Conservation (phyloP, 2,329 filamentous ascomycete species). For the Xylariaceae sp. region DNA sequence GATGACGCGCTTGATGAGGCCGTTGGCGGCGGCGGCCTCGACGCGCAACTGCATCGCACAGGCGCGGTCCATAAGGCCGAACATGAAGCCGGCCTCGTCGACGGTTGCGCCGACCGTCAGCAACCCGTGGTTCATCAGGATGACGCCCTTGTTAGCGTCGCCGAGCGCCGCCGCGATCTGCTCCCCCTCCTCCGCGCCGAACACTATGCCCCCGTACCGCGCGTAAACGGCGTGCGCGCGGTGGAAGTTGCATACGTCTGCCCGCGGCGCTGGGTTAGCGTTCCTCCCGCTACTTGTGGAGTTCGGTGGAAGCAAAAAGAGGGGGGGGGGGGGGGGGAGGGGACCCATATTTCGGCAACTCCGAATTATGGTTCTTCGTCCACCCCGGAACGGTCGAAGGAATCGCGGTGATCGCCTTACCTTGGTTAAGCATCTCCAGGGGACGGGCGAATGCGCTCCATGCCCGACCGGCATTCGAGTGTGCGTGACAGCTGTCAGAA, state of each 20-base stretch:
- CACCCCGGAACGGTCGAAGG: constrained; percentile 3
- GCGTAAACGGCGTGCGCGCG: constrained; percentile 67
- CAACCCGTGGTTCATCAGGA: constrained; percentile 73
- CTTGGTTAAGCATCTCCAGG: constrained; percentile 71
- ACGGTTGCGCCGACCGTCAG: constrained; percentile 72
- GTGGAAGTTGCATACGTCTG: constrained; percentile 66
- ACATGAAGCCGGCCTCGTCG: constrained; percentile 73
- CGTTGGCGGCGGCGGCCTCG: constrained; percentile 62
- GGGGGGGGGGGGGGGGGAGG: neutral
- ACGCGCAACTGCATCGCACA: constrained; percentile 70
- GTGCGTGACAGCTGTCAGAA: constrained; percentile 62
- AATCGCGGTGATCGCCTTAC: constrained; percentile 8
- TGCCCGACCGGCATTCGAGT: constrained; percentile 67
- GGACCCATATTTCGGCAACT: neutral
- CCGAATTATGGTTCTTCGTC: neutral
- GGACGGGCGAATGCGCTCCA: constrained; percentile 67
- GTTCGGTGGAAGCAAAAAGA: neutral
- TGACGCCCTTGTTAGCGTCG: constrained; percentile 57
- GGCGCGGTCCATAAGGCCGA: constrained; percentile 68
- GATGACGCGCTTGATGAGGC: constrained; percentile 46
- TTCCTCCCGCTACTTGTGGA: neutral
- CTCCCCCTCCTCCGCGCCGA: constrained; percentile 66
- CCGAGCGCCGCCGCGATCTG: constrained; percentile 67
- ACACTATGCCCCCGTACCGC: constrained; percentile 53
- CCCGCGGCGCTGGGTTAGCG: neutral